phyloP scores from a whole-genome alignment of 768 basidiomycete genomes.

The Candolleomyces aberdarensis region DNA sequence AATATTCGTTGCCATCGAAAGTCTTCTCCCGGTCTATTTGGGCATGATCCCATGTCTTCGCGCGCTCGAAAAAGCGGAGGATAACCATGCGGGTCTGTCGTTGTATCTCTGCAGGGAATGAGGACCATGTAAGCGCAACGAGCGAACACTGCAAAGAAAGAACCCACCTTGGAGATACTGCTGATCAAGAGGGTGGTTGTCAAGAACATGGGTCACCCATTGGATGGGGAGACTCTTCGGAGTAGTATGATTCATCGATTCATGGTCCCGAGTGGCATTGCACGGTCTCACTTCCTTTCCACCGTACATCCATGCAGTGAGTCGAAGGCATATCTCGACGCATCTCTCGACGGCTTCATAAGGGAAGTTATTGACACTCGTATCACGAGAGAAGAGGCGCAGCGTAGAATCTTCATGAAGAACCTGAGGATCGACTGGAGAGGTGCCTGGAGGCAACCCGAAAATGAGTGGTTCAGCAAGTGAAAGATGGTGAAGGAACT shows the following conservation, averaged over 20 bases:
- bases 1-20: background rate
- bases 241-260: background rate
- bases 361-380: background rate
- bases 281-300: background rate
- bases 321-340: background rate
- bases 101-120: background rate
- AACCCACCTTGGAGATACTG: background rate
- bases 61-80: background rate
- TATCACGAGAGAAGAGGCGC: background rate
- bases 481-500: background rate
- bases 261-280: background rate
- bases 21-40: background rate
- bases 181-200: background rate
- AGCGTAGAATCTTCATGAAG: background rate
- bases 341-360: background rate
- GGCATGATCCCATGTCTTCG: background rate
- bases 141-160: background rate
- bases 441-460: background rate
- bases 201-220: background rate
- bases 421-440: background rate
- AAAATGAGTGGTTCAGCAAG: background rate
- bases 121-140: background rate
- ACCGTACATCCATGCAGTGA: conserved; percentile 1
- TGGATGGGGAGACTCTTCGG: background rate
- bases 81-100: background rate